Conservation (phyloP, 768 basidiomycete species). For the Russula virescens region DNA sequence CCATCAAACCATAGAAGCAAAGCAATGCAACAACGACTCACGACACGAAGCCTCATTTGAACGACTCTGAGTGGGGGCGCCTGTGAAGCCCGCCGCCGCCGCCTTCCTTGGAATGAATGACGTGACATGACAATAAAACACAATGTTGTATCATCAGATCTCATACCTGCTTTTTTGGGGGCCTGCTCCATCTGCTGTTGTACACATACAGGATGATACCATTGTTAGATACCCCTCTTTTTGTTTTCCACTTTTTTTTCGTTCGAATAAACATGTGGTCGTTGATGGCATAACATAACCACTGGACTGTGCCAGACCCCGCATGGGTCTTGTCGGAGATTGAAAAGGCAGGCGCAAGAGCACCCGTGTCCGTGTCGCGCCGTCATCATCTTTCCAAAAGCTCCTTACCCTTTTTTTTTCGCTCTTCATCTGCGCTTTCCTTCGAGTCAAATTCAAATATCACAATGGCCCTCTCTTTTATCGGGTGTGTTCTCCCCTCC, state of each 20-base stretch:
- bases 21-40: background rate
- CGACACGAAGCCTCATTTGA: background rate
- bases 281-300: background rate
- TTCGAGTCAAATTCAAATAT: conserved; percentile 4
- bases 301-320: no score
- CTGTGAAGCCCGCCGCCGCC: background rate
- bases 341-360: background rate
- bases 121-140: conserved; percentile 10
- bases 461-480: conserved; percentile 25
- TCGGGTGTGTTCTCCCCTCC: conserved; percentile 13
- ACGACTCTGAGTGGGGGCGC: background rate
- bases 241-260: background rate
- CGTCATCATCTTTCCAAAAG: background rate
- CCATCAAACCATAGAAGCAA: background rate
- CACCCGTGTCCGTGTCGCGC: background rate
- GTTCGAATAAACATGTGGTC: background rate
- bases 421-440: background rate
- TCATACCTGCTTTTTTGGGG: conserved; percentile 10
- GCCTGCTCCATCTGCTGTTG: background rate
- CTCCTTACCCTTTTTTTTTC: background rate
- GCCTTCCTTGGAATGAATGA: conserved; percentile 4
- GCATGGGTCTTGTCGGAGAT: conserved; percentile 5
- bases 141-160: conserved; percentile 16
- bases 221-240: conserved; percentile 19
- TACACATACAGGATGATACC: conserved; percentile 20